Base-by-base conservation (phyloP, 441 rosid species). In the Manihot esculenta region DNA sequence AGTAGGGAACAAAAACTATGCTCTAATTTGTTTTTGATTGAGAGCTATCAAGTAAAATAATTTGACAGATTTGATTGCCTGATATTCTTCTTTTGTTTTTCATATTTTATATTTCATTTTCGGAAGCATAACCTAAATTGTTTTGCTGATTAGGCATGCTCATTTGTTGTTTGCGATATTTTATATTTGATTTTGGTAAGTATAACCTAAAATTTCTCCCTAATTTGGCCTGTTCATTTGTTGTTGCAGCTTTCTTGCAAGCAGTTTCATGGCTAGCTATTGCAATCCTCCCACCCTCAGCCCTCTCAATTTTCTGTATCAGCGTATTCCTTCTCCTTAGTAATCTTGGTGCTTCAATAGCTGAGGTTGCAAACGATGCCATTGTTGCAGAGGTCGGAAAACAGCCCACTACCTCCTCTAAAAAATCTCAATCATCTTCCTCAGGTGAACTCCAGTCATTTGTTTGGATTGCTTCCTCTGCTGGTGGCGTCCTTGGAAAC, bases 341-440 rank as follows among this genome's bases (percentile, higher is more conserved):
- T 66, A 94, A 94, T 68, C 89, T 92, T 5, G 99, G 97, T 3
- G 97, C 99, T 70, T 88, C 99, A 1, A 77, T 94, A 72, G 88
- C 88, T 0, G 97, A 94, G 81, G 97, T 94, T 71, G 97, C 96
- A 48, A 94, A 94, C 47, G 99, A 94, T 74, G 99, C 99, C 71
- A 83, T 92, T 68, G 97, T 92, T 23, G 99, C 97, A 1, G 97
- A 92, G 78, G 68, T 81, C 6, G 94, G 80, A 18, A 89, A 87
- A 70, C 88, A 82, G 33, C 72, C 76, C 13, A 55, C 66, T 6
- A 3, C 79, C 30, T 69, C 88, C 20, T 57, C 74, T 5, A 72
- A 76, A 77, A 75, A 66, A 47, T 71, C 83, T 17, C 75, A 35
- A 58, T 74, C 83, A 11, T 73, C 87, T 68, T 75, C 91, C 26